These are phyloP conservation scores for Coccinonectria pachysandricola DNA, from an alignment of 2,329 filamentous ascomycete species.

Conservation along the genomic window DNA sequence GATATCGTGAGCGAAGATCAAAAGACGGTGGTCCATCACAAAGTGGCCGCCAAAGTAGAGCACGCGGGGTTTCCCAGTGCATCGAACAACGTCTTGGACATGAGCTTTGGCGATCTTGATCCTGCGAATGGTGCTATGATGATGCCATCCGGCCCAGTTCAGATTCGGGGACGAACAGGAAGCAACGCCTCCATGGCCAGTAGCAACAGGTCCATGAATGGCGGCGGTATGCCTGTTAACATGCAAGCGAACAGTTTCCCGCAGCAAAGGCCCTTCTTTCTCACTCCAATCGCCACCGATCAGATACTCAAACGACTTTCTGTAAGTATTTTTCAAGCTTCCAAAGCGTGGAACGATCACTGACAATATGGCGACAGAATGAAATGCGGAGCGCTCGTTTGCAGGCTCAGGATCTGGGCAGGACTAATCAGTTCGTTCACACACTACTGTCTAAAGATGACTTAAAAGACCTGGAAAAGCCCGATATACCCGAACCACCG, in stretches of 20 bases:
- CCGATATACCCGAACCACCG: slow-evolving; percentile 34
- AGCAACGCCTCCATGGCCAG: slow-evolving; percentile 54
- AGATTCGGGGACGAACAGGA: slow-evolving; percentile 59
- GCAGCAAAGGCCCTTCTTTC: slow-evolving; percentile 74
- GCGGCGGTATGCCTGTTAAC: slow-evolving; percentile 33
- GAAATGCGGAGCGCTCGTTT: slow-evolving; percentile 86
- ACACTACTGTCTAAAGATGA: slow-evolving; percentile 64
- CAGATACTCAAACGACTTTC: slow-evolving; percentile 67
- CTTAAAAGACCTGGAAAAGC: slow-evolving; percentile 47
- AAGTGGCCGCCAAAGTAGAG: slow-evolving; percentile 93
- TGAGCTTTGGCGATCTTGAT: slow-evolving; percentile 88
- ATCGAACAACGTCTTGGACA: slow-evolving; percentile 68
- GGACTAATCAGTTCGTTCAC: slow-evolving; percentile 73
- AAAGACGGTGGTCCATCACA: slow-evolving; percentile 96
- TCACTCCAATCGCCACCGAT: slow-evolving; percentile 84
- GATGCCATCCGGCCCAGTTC: slow-evolving; percentile 57
- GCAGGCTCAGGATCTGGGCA: slow-evolving; percentile 74
- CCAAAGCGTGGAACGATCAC: no score
- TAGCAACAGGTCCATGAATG: slow-evolving; percentile 53
- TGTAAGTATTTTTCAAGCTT: no score
- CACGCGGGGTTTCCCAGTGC: slow-evolving; percentile 77
- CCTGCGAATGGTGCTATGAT: slow-evolving; percentile 66
- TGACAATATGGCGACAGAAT: slow-evolving; percentile 39
- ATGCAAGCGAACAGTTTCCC: slow-evolving; percentile 48
- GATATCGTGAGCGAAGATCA: slow-evolving; percentile 98